phyloP scores from a whole-genome alignment of 1,139 yeast species.

The Geotrichum histeridarum region DNA sequence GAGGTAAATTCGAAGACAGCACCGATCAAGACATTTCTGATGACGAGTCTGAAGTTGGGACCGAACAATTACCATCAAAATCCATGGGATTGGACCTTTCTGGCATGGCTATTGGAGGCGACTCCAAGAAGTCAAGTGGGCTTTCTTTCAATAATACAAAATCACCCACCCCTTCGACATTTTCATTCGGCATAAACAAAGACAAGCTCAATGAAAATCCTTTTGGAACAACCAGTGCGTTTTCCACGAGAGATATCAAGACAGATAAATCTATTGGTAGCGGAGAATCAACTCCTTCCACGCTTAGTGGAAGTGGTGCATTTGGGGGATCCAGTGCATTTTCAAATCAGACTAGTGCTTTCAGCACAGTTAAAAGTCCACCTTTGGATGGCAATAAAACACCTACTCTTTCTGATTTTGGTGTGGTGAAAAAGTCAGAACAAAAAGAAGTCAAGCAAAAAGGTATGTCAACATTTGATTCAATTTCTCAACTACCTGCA shows the following conservation, averaged over 20 bases:
- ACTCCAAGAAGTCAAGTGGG: background rate
- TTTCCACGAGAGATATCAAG: background rate
- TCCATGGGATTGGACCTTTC: background rate
- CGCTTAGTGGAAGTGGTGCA: background rate
- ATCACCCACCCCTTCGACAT: background rate
- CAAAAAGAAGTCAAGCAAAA: no score
- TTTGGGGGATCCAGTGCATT: no score
- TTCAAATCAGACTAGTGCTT: no score
- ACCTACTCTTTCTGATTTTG: background rate
- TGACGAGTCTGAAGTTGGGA: background rate
- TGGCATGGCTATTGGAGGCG: background rate
- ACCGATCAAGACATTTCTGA: conserved; percentile 1
- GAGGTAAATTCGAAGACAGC: conserved; percentile 7
- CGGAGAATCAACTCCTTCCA: background rate
- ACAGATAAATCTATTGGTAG: background rate
- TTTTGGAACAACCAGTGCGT: background rate
- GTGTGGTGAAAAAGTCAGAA: background rate
- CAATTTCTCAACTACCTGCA: background rate
- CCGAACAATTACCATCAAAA: no score
- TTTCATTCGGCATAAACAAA: background rate
- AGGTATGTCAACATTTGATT: no score
- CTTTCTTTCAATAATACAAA: background rate
- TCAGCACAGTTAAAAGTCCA: no score
- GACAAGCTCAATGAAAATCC: background rate
- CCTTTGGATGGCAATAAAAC: conserved; percentile 3